phyloP scores from a whole-genome alignment of 345 rosid genomes.

The Tarenaya hassleriana region DNA sequence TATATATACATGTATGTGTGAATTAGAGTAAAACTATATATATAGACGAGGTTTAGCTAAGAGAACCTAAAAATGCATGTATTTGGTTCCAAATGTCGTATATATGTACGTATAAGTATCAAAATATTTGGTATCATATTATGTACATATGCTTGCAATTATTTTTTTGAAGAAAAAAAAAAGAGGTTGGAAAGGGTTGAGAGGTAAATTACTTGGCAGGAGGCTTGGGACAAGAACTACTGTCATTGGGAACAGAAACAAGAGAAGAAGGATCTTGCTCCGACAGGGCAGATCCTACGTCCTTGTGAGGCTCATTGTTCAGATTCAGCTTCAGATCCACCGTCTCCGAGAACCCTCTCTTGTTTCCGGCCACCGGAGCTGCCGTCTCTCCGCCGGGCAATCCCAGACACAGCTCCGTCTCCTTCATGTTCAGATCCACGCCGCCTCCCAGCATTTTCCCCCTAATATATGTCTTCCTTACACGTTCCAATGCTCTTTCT shows the following conservation, averaged over 20 bases:
- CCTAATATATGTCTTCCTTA: too few relatives aligned
- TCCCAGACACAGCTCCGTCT: slow-evolving; percentile 81
- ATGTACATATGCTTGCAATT: too few relatives aligned
- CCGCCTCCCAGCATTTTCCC: slow-evolving; percentile 23
- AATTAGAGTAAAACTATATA: too few relatives aligned
- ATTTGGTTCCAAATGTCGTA: too few relatives aligned
- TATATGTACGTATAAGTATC: too few relatives aligned
- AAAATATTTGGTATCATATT: too few relatives aligned
- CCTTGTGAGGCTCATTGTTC: slow-evolving; percentile 29
- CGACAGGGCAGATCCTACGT: slow-evolving; percentile 21
- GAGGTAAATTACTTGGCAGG: slow-evolving; percentile 51
- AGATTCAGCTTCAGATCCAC: slow-evolving; percentile 77
- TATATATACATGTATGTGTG: too few relatives aligned
- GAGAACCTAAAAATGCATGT: too few relatives aligned
- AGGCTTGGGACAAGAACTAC: slow-evolving; percentile 39
- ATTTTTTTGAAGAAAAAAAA: background rate
- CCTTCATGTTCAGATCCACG: slow-evolving; percentile 43
- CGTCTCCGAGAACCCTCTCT: slow-evolving; percentile 69
- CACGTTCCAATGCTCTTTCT: too few relatives aligned
- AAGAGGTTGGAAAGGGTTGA: slow-evolving; percentile 2
- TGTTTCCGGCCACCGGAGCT: slow-evolving; percentile 34
- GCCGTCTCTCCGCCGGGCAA: slow-evolving; percentile 46
- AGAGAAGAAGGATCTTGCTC: slow-evolving; percentile 15
- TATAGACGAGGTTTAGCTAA: too few relatives aligned
- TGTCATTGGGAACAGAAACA: slow-evolving; percentile 17